Evolutionary conservation across 306 rosid genomes (phyloP).

Genomic region (Medicago ruthenica): DNA sequence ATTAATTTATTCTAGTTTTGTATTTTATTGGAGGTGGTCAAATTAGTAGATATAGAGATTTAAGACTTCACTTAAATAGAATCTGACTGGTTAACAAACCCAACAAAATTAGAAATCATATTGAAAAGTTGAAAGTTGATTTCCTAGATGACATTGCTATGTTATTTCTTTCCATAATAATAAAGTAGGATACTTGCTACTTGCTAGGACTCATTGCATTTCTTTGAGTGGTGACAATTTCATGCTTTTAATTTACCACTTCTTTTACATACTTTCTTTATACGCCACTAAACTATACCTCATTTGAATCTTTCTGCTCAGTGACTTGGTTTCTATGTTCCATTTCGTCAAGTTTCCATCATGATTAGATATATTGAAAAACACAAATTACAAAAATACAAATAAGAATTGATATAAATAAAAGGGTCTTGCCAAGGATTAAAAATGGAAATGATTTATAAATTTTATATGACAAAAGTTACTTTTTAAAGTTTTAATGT

Average conservation of each 20-base stretch:
- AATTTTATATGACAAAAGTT: no score
- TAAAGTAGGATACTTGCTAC: constrained; percentile 10
- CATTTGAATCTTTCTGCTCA: not conserved
- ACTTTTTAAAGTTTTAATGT: no score
- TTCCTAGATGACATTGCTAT: not conserved
- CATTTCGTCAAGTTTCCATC: not conserved
- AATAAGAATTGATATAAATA: not conserved
- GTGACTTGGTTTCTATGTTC: not conserved
- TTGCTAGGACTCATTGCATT: constrained; percentile 4
- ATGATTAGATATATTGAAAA: not conserved
- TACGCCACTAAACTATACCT: not conserved
- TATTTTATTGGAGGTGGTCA: not conserved
- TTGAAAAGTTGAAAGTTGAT: constrained; percentile 15
- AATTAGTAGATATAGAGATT: not conserved
- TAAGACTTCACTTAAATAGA: constrained; percentile 24
- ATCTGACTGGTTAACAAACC: constrained; percentile 39
- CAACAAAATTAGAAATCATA: constrained; percentile 18
- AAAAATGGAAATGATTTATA: no score
- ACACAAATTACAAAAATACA: not conserved
- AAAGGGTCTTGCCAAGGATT: no score
- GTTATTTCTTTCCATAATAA: not conserved
- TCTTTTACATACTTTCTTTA: not conserved
- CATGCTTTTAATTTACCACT: constrained; percentile 3
- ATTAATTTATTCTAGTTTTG: constrained; percentile 1
- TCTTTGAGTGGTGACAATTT: constrained; percentile 5